Evolutionary conservation across 495 filamentous ascomycete species (phyloP).

Genomic region (Thozetella sp.): DNA sequence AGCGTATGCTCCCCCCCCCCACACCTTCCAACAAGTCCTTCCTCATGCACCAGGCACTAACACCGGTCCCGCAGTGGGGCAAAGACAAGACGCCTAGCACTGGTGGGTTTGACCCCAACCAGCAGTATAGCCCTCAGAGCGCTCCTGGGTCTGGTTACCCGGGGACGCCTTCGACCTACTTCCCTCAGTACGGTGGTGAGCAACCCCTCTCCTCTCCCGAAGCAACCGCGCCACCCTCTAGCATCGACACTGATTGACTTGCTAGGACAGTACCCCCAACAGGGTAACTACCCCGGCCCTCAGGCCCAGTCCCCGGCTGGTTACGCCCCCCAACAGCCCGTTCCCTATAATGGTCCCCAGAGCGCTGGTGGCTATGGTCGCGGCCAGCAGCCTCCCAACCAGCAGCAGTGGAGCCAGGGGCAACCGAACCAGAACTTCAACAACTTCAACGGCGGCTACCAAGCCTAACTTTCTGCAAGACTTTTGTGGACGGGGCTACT

Average conservation of each 20-base stretch:
- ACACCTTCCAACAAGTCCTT: slow-evolving; percentile 6
- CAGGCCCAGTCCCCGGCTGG: slow-evolving; percentile 61
- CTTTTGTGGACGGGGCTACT: background rate
- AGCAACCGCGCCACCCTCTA: slow-evolving; percentile 21
- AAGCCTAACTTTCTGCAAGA: slow-evolving; percentile 41
- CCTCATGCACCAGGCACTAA: slow-evolving; percentile 21
- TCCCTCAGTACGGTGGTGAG: slow-evolving; percentile 86
- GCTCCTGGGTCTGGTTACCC: slow-evolving; percentile 60
- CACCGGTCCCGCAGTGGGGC: slow-evolving; percentile 72
- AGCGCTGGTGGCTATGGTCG: slow-evolving; percentile 83
- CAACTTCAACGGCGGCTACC: slow-evolving; percentile 62
- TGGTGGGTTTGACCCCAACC: slow-evolving; percentile 81
- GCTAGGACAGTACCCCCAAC: slow-evolving; percentile 49
- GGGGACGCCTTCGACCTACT: slow-evolving; percentile 79
- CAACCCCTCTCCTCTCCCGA: slow-evolving; percentile 52
- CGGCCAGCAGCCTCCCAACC: slow-evolving; percentile 71
- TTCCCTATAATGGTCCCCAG: slow-evolving; percentile 62
- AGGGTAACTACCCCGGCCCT: slow-evolving; percentile 50
- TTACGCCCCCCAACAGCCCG: slow-evolving; percentile 66
- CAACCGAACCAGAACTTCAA: slow-evolving; percentile 58
- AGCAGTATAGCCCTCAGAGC: slow-evolving; percentile 70
- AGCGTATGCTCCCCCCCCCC: slow-evolving; percentile 59
- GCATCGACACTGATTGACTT: slow-evolving; percentile 24
- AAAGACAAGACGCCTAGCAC: slow-evolving; percentile 95
- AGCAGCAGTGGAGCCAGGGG: slow-evolving; percentile 70